Evolutionary conservation across 2,329 filamentous ascomycete genomes (phyloP), one percentile per base, ranked within the genome.

Genomic region (Arachnopeziza araneosa): DNA sequence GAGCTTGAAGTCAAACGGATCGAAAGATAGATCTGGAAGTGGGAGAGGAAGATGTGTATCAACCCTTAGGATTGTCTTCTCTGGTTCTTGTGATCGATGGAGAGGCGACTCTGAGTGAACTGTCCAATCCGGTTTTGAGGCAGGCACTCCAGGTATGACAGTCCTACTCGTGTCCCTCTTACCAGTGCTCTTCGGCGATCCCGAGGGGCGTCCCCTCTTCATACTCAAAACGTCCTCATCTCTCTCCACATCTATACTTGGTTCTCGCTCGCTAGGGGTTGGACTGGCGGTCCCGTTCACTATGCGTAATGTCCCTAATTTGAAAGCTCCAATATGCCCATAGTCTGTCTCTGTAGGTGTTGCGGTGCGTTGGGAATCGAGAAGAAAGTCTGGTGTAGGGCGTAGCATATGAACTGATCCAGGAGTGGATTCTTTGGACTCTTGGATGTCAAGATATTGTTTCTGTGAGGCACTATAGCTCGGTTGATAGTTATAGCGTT

Each of bases 231-330:
- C 36, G 12, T 44, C 36, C 17, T 44, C 36, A 44, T 44, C 19
- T 24, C 36, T 44, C 6, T 55, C 48, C 4, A 24, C 26, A 24
- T 48, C 53, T 48, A 17, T 3, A 54, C 52, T 30, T 10, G 66
- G 60, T 54, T 64, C 57, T 3, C 60, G 58, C 1, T 69, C 66
- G 53, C 79, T 83, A n/a, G 74, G 72, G 17, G 72, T 71, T 1
- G 85, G 84, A 59, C 79, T 82, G 1, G 73, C 77, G 2, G 76
- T 75, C 17, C 83, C 84, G 70, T 88, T 88, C 23, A 77, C 85
- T 59, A 88, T 86, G 44, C 83, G 80, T 55, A 88, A 68, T 1
- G 83, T 83, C 1, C 85, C 85, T 57, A 85, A 79, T 68, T 84
- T 85, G 68, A 85, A 87, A 12, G 78, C 82, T 2, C 85, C 85